Evolutionary conservation across 345 rosid species (phyloP).

Genomic region (Chamaenerion angustifolium): DNA sequence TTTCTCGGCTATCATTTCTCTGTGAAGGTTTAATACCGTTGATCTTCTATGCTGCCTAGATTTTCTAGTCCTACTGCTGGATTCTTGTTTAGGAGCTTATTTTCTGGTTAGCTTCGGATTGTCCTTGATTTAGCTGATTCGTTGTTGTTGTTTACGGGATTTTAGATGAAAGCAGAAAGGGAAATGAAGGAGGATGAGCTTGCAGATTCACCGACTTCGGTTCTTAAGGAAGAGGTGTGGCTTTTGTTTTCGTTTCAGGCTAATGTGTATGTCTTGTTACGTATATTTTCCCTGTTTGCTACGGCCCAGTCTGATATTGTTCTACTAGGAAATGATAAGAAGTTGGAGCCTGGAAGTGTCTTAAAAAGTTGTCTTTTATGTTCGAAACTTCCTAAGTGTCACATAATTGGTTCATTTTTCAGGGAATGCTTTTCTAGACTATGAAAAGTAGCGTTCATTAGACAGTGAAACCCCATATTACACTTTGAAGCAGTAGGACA

Average conservation of each 20-base stretch:
- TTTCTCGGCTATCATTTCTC: too few relatives aligned
- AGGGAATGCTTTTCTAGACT: too few relatives aligned
- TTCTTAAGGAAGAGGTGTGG: slow-evolving; percentile 65
- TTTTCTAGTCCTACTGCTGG: too few relatives aligned
- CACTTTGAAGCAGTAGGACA: too few relatives aligned
- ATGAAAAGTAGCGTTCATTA: too few relatives aligned
- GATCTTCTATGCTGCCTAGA: neutral
- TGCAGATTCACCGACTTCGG: slow-evolving; percentile 80
- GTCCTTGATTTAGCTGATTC: neutral
- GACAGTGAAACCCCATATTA: too few relatives aligned
- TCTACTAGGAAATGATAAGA: neutral
- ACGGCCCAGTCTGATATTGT: neutral
- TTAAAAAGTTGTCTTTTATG: too few relatives aligned
- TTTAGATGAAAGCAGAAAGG: slow-evolving; percentile 13
- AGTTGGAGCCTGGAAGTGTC: too few relatives aligned
- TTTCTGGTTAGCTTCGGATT: neutral
- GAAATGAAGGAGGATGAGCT: slow-evolving; percentile 28
- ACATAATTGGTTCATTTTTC: too few relatives aligned
- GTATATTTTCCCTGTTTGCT: neutral
- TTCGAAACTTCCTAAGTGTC: too few relatives aligned
- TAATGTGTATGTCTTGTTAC: neutral
- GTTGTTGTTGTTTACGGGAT: slow-evolving; percentile 11
- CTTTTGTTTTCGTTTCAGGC: neutral
- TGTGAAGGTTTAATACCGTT: neutral
- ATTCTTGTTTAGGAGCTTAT: too few relatives aligned